Base-by-base conservation (phyloP, 345 rosid genomes). In the Lepidium sativum region DNA sequence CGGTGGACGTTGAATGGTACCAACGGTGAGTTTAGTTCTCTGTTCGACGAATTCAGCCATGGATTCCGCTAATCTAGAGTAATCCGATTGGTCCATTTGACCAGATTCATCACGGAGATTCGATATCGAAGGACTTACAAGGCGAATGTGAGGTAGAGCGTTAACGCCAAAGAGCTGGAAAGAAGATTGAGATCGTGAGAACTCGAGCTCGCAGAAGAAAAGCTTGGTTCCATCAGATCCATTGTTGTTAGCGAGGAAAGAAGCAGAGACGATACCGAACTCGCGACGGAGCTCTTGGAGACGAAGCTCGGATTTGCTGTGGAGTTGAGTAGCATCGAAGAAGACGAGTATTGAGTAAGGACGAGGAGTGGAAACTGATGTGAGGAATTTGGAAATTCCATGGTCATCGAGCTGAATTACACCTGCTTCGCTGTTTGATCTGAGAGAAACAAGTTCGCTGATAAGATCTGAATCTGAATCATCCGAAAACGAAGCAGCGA, bases 141-240 rank as follows among this genome's bases (percentile, higher is more conserved):
- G 84, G 39, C 97, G 96, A 73, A 91, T 69, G 73, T 91, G 96
- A n/a, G 97, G 97, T n/a, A 88, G 78, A 25, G 97, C 78, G 71
- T 88, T 86, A 60, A 91, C 97, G 23, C 86, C 94, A 63, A 91
- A 91, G 18, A 79, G 84, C 45, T 73, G 62, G 76, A 91, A 91
- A 11, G 87, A 77, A 15, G 87, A 77, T 39, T 88, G 92, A 11
- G 94, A 70, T 10, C 79, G 78, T 15, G 81, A 80, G 76, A 91
- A 91, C 63, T 91, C 96, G 72, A 91, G 73, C 60, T 86, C 87
- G 71, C 85, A 77, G 87, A 91, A 86, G 88, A 91, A 91, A 54
- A 91, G 89, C 74, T 80, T 81, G 15, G 73, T 63, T 6, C n/a
- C 11, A 18, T 79, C 68, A 63, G 81, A 55, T n/a, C 76, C 58